A percentile compares a stretch with the other conserved stretches of the same genome.
Evolutionary conservation across 2,329 filamentous ascomycete genomes (phyloP).

Genomic region (Fusarium camptoceras): DNA sequence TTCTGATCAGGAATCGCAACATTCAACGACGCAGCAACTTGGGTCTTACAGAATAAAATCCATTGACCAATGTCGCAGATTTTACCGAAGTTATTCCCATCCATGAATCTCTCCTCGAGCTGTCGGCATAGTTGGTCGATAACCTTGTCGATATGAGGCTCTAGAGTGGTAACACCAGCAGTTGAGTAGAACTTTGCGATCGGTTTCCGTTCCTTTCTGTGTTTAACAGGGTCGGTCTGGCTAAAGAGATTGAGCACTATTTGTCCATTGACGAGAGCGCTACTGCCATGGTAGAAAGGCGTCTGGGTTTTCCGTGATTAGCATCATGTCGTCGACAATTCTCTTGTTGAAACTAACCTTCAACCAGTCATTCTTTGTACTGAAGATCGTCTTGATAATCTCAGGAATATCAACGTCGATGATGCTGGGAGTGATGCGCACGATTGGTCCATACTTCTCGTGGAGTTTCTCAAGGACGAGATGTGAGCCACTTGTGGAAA

Average conservation of each 20-base stretch:
- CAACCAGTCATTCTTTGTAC: slow-evolving; percentile 49
- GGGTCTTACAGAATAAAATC: not conserved
- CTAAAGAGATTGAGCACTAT: slow-evolving; percentile 46
- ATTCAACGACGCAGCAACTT: no score
- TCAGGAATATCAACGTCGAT: slow-evolving; percentile 54
- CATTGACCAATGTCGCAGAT: not conserved
- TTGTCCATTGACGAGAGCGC: slow-evolving; percentile 44
- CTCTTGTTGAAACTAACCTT: slow-evolving; percentile 42
- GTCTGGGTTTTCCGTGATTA: slow-evolving; percentile 25
- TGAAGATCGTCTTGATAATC: slow-evolving; percentile 53
- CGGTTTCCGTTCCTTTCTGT: slow-evolving; percentile 39
- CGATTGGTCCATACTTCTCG: slow-evolving; percentile 54
- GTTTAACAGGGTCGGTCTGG: slow-evolving; percentile 40
- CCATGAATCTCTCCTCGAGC: not conserved
- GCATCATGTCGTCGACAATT: not conserved
- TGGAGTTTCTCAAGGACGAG: slow-evolving; percentile 51
- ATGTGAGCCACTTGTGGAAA: slow-evolving; percentile 47
- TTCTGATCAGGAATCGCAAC: not conserved
- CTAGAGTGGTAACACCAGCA: slow-evolving; percentile 29
- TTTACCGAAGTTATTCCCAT: not conserved
- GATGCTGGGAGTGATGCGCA: slow-evolving; percentile 56
- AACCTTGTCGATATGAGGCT: slow-evolving; percentile 48
- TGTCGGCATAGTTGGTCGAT: slow-evolving; percentile 33
- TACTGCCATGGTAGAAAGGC: slow-evolving; percentile 44
- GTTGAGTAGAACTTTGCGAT: slow-evolving; percentile 48